These are phyloP conservation scores for Pseudogymnoascus sp. DNA, from an alignment of 2,329 filamentous ascomycete genomes.

Conservation along the genomic window DNA sequence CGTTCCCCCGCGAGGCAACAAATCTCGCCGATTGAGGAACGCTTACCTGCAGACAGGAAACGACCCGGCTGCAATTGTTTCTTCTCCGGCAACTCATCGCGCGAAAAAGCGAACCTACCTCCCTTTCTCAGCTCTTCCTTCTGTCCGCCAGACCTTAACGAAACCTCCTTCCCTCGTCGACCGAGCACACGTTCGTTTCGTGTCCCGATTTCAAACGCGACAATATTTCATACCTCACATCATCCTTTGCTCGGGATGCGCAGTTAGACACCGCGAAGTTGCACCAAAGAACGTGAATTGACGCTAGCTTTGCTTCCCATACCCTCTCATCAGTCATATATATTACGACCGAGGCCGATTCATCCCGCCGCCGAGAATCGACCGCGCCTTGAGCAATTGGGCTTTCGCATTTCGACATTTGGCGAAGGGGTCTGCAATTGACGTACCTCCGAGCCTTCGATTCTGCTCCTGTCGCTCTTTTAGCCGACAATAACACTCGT, in stretches of 20 bases:
- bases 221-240: neutral
- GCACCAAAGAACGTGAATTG: neutral
- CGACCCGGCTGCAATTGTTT: neutral
- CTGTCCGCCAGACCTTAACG: neutral
- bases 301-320: neutral
- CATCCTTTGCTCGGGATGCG: neutral
- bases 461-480: slow-evolving; percentile 5
- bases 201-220: neutral
- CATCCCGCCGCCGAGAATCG: neutral
- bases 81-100: neutral
- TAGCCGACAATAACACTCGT: slow-evolving; percentile 1
- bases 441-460: neutral
- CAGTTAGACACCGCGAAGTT: neutral
- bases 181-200: neutral
- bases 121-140: neutral
- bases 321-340: neutral
- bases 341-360: neutral
- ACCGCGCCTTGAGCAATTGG: neutral
- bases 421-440: neutral
- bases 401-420: neutral
- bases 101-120: neutral
- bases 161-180: neutral
- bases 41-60: slow-evolving; percentile 1
- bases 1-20: neutral
- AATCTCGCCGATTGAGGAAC: neutral